phyloP scores from a whole-genome alignment of 805 yeast species.

The Candida palmyrensis region DNA sequence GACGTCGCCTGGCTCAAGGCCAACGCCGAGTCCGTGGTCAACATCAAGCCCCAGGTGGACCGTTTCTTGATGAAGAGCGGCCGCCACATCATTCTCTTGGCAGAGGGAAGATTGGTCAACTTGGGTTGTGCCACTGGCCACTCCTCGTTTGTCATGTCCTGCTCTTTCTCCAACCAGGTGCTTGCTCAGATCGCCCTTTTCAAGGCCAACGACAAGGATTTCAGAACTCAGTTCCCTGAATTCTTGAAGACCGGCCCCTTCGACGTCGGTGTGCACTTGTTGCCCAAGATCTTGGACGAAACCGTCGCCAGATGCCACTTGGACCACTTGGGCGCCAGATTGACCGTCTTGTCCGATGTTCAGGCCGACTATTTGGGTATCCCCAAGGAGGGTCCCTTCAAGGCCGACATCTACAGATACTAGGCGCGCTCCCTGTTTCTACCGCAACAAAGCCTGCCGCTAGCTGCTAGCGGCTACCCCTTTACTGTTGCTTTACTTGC shows the following conservation, averaged over 20 bases:
- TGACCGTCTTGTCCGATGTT: conserved; percentile 65
- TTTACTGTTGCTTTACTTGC: conserved; percentile 20
- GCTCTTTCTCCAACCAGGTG: conserved; percentile 99
- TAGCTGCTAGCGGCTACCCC: conserved; percentile 10
- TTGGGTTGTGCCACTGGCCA: conserved; percentile 99
- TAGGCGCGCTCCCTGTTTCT: conserved; percentile 33
- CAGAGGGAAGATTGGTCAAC: conserved; percentile 99
- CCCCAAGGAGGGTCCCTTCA: conserved; percentile 93
- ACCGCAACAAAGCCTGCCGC: conserved; percentile 1
- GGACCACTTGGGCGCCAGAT: conserved; percentile 87
- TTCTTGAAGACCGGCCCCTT: conserved; percentile 91
- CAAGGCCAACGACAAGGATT: conserved; percentile 78
- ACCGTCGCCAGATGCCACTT: conserved; percentile 97
- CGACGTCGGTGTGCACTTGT: conserved; percentile 86
- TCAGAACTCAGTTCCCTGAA: conserved; percentile 80
- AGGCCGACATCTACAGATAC: conserved; percentile 97
- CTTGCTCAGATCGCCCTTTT: conserved; percentile 96
- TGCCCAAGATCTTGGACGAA: conserved; percentile 98
- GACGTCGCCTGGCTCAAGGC: conserved; percentile 99
- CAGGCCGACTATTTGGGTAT: conserved; percentile 95
- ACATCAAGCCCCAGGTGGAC: conserved; percentile 99
- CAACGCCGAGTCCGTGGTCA: conserved; percentile 87
- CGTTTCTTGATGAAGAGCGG: conserved; percentile 87
- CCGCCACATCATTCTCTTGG: conserved; percentile 90
- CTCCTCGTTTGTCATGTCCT: conserved; percentile 98